Evolutionary conservation across 2,329 filamentous ascomycete genomes (phyloP).

Genomic region (Aspergillus sp.): DNA sequence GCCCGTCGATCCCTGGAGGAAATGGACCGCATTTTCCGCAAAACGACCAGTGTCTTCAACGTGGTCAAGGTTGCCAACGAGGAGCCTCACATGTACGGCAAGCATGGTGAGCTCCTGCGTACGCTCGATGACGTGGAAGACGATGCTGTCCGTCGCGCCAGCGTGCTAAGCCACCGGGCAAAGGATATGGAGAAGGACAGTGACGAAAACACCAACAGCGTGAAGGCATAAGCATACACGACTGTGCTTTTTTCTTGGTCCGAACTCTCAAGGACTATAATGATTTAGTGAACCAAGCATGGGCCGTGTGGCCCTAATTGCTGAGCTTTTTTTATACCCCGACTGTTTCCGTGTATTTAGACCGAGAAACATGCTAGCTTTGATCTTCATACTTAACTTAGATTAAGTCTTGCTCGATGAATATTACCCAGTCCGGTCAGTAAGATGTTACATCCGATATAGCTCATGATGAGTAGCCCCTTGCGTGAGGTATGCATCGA

Average conservation of each 20-base stretch:
- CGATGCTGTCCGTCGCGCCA: conserved; percentile 38
- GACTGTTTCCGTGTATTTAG: not conserved
- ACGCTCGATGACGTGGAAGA: conserved; percentile 51
- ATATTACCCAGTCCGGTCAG: no score
- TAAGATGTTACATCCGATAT: no score
- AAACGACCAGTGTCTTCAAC: conserved; percentile 52
- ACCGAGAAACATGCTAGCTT: not conserved
- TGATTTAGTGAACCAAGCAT: not conserved
- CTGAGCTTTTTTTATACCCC: not conserved
- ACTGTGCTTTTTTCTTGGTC: not conserved
- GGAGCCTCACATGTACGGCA: conserved; percentile 59
- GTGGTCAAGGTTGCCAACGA: conserved; percentile 53
- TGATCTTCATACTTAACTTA: not conserved
- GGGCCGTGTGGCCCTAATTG: not conserved
- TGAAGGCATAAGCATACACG: conserved; percentile 11
- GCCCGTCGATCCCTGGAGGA: conserved; percentile 65
- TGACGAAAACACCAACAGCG: conserved; percentile 20
- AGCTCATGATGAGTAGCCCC: no score
- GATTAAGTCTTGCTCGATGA: no score
- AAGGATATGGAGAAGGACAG: conserved; percentile 19
- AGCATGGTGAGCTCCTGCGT: conserved; percentile 59
- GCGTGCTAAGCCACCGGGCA: conserved; percentile 24
- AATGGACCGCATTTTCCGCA: conserved; percentile 68
- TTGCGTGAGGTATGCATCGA: no score
- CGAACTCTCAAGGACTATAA: not conserved